Evolutionary conservation across 2,329 filamentous ascomycete species (phyloP).

Genomic region (Colletotrichum ledebouriae): DNA sequence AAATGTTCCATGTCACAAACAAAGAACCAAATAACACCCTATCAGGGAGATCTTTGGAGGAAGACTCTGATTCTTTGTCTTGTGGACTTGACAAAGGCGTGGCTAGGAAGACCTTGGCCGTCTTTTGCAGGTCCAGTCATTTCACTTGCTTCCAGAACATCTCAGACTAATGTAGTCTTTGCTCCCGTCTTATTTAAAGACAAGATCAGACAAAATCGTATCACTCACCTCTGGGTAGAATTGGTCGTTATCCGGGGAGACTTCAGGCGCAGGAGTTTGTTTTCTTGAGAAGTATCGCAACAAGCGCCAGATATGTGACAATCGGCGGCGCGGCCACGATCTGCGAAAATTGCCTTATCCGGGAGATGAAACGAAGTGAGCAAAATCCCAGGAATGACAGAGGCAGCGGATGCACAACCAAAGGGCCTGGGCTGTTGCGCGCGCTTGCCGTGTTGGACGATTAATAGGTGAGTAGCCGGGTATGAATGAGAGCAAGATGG

Average conservation of each 20-base stretch:
- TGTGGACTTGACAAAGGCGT: neutral
- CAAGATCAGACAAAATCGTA: neutral
- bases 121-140: neutral
- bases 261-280: neutral
- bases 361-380: neutral
- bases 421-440: constrained; percentile 23
- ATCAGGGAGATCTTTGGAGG: neutral
- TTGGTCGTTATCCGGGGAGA: neutral
- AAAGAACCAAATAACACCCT: too few relatives aligned
- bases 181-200: neutral
- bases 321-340: constrained; percentile 9
- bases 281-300: constrained; percentile 11
- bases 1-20: too few relatives aligned
- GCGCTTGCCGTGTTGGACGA: constrained; percentile 24
- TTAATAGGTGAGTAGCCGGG: constrained; percentile 34
- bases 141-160: neutral
- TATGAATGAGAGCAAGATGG: constrained; percentile 39
- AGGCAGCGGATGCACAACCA: constrained; percentile 22
- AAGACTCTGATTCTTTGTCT: neutral
- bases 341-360: neutral
- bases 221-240: neutral
- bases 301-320: constrained; percentile 18
- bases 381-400: neutral
- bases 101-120: neutral
- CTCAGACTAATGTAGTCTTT: neutral